Evolutionary conservation across 768 basidiomycete species (phyloP), one percentile per base, ranked within the genome.

Genomic region (Dioszegia aurantiaca): DNA sequence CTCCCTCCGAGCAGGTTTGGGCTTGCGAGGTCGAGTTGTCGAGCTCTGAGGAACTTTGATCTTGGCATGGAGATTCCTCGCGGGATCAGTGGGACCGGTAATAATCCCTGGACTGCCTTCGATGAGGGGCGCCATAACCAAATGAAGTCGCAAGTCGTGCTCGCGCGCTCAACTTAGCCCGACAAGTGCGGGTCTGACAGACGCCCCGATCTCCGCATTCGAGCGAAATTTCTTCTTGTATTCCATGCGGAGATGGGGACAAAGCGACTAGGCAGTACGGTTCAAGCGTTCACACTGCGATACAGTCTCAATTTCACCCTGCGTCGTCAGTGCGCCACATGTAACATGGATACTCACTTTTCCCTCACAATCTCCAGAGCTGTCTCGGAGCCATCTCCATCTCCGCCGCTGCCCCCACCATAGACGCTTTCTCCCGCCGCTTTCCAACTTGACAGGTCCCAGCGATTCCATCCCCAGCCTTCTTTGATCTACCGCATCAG

Each of bases 381-480:
- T 6, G 58, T 55, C 24, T 65, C 67, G 16, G 24, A 17, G 28
- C 31, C 49, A 21, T 61, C 59, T 6, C 59, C 63, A 3, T 61
- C 62, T 1, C 48, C 53, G 4, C 33, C 60, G 10, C 33, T 53
- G 11, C 48, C 45, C n/a, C n/a, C n/a, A 1, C 57, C 52, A 40
- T 69, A 69, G n/a, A 69, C 8, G 31, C 61, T 62, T 23, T 67
- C 61, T 5, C 62, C 63, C 11, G 65, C 69, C 10, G 65, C 36
- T 2, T 61, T 45, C 76, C 76, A 77, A 2, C 55, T 62, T 4
- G 64, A 61, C 11, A 75, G 56, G 61, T 77, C 72, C 69, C 71
- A 77, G 16, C 72, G 48, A 3, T 41, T 47, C 69, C 70, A 77
- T 10, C 76, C 76, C 64, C 72, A 73, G 1, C 65, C 63, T 23